Conservation (phyloP, 73 alveolate species). For the Stentor roeselii region DNA sequence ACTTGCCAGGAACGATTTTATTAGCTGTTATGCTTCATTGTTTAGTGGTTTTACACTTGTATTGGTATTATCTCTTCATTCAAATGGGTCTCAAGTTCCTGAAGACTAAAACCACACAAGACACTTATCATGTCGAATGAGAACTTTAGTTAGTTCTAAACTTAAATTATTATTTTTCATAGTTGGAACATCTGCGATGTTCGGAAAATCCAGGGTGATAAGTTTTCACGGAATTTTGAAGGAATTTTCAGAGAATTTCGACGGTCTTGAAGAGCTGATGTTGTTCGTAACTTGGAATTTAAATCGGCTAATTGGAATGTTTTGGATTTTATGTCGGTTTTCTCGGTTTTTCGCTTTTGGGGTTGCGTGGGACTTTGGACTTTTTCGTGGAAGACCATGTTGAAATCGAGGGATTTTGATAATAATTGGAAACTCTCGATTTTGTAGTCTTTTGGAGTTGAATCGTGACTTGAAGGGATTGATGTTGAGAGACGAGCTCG, state of each 20-base stretch:
- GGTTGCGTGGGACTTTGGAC: neutral
- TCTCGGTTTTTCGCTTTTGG: neutral
- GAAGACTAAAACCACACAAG: constrained; percentile 31
- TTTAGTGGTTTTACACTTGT: constrained; percentile 29
- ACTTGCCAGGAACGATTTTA: neutral
- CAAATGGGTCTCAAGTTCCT: constrained; percentile 34
- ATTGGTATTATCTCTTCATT: constrained; percentile 37
- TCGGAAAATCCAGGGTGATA: neutral
- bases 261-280: neutral
- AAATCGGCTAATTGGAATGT: neutral
- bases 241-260: neutral
- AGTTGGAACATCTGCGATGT: too few species aligned
- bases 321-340: too few species aligned
- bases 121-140: constrained; percentile 21
- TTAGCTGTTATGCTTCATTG: constrained; percentile 21
- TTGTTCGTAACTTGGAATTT: neutral
- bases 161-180: too few species aligned
- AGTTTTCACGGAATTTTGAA: neutral
- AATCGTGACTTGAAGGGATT: neutral
- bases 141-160: neutral
- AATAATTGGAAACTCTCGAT: neutral
- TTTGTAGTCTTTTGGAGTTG: neutral
- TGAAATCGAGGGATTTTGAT: neutral
- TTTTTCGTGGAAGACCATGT: neutral
- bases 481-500: neutral